Evolutionary conservation across 2,329 filamentous ascomycete genomes (phyloP).

Genomic region (Clarireedia monteithiana): DNA sequence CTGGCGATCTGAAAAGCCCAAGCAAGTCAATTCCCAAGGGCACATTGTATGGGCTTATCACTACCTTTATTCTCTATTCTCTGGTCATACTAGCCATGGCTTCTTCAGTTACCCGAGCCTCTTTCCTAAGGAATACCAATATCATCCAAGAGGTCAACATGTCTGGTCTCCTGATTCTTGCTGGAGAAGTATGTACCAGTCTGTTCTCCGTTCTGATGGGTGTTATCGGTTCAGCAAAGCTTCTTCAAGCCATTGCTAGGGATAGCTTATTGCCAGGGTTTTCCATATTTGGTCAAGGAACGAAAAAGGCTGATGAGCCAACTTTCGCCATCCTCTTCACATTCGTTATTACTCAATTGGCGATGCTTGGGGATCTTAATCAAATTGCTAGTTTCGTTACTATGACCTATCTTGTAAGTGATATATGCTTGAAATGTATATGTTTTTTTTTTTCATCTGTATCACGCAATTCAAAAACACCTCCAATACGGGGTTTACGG

Average conservation of each 20-base stretch:
- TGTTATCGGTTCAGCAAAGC: slow-evolving; percentile 75
- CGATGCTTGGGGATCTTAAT: slow-evolving; percentile 77
- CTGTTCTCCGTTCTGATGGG: slow-evolving; percentile 86
- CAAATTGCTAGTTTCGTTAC: slow-evolving; percentile 85
- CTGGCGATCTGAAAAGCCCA: slow-evolving; percentile 73
- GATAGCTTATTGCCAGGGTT: slow-evolving; percentile 74
- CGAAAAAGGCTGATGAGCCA: slow-evolving; percentile 64
- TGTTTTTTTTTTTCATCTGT: too few species aligned
- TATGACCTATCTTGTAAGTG: slow-evolving; percentile 69
- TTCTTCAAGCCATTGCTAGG: slow-evolving; percentile 74
- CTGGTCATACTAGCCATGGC: slow-evolving; percentile 74
- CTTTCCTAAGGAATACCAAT: slow-evolving; percentile 61
- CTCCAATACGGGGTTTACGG: not conserved
- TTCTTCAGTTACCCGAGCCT: slow-evolving; percentile 63
- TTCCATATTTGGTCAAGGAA: slow-evolving; percentile 65
- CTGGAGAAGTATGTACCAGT: slow-evolving; percentile 74
- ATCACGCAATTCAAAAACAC: too few species aligned
- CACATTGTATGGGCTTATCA: slow-evolving; percentile 68
- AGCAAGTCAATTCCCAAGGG: slow-evolving; percentile 79
- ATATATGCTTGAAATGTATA: not conserved
- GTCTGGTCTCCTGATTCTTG: slow-evolving; percentile 65
- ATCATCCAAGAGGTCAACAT: slow-evolving; percentile 75
- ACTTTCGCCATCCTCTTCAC: slow-evolving; percentile 69
- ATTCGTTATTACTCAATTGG: slow-evolving; percentile 67
- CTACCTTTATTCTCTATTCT: slow-evolving; percentile 70